Percentiles rank a stretch among this genome's conserved stretches.
Evolutionary conservation across 2,329 filamentous ascomycete genomes (phyloP).

Genomic region (Zalaria sp.): DNA sequence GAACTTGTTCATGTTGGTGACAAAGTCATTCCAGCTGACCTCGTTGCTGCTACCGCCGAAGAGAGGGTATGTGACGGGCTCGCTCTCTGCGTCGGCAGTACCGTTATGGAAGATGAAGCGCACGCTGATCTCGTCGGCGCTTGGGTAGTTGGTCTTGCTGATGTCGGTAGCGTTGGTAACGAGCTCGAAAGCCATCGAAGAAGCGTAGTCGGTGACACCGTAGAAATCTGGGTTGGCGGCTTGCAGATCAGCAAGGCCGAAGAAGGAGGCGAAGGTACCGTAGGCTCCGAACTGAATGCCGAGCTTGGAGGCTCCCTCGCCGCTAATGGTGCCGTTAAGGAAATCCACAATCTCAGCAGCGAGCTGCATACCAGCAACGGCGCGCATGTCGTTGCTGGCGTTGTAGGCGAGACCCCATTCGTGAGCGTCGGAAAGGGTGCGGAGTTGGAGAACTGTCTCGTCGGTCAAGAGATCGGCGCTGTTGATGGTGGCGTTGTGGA

Average conservation of each 20-base stretch:
- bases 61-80: constrained; percentile 42
- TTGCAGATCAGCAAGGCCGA: constrained; percentile 40
- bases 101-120: constrained; percentile 52
- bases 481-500: constrained; percentile 48
- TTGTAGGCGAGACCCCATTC: constrained; percentile 80
- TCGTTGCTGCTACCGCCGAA: constrained; percentile 42
- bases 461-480: constrained; percentile 45
- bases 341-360: constrained; percentile 30
- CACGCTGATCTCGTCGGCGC: constrained; percentile 37
- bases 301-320: constrained; percentile 25
- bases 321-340: constrained; percentile 29
- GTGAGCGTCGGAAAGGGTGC: constrained; percentile 61
- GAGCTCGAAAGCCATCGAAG: constrained; percentile 65
- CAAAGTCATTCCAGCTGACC: constrained; percentile 58
- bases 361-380: constrained; percentile 33
- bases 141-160: constrained; percentile 21
- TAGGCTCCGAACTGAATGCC: constrained; percentile 48
- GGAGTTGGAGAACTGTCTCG: constrained; percentile 46
- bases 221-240: constrained; percentile 48
- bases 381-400: constrained; percentile 32
- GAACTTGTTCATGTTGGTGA: constrained; percentile 47
- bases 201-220: constrained; percentile 72
- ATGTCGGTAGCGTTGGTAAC: constrained; percentile 37
- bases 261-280: constrained; percentile 46
- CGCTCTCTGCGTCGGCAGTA: constrained; percentile 30